Base-by-base conservation (phyloP, 441 rosid genomes). In the Eruca vesicaria region DNA sequence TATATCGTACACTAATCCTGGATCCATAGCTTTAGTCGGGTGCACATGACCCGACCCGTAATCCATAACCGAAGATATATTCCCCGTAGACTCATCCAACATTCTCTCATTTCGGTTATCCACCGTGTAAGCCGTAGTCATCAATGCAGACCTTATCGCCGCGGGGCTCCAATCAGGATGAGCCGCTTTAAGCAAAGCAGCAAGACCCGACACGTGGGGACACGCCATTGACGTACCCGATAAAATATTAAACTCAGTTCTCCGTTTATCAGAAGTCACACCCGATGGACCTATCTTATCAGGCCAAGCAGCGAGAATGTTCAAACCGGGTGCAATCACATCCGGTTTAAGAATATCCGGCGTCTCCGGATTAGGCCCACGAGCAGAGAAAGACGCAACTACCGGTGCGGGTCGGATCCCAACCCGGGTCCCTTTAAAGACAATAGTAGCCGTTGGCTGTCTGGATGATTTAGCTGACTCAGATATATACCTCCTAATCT, bases 151-250 rank as follows among this genome's bases (percentile, higher is more conserved):
- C 56, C 91, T 82, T 31, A 89, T 85, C 2, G 88, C 94, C 0
- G 94, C 90, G 0, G 94, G 89, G 43, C 94, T 89, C 94, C 94
- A 89, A 18, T 84, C 84, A 0, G 94, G 90, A 71, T 89, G 92
- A 14, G 94, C 89, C 0, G 92, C 90, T 74, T 84, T 89, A 6
- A 89, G 83, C 81, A 89, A 7, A 7, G 90, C 94, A 0, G 90
- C 92, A 0, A 89, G 81, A 19, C 94, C 94, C 0, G 92, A 89
- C 16, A 87, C 92, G 23, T 89, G 94, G 0, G 94, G 94, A 18
- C 94, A 89, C 2, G 94, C 92, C 94, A 89, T 89, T 0, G 94
- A 89, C 11, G 92, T 89, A 5, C 92, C 92, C 0, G 90, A 89
- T 10, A 89, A 81, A 29, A 89, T 87, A 69, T 89, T 89, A 64